Evolutionary conservation across 345 rosid species (phyloP), one percentile per base, ranked within the genome.

Genomic region (Gossypium anomalum): DNA sequence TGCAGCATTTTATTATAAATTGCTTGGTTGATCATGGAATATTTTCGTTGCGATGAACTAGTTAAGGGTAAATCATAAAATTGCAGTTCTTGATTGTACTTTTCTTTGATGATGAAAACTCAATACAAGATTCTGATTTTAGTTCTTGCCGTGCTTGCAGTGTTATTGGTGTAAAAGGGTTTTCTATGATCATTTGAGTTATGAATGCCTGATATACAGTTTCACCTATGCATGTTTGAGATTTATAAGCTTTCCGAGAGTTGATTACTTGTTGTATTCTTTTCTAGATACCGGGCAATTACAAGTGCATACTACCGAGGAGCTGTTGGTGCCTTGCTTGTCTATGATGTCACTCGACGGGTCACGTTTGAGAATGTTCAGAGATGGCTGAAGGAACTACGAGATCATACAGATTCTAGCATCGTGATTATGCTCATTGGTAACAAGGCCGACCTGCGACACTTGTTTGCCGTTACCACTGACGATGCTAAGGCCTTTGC

Each of bases 231-330:
- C 19, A 57, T 57, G 7, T 12, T 3, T 41, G 55, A 44, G 12
- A 43, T 47, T 15, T 67, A 22, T 41, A 72, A 56, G 48, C 27
- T 55, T 17, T 57, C 11, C 10, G 7, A 10, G 62, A 75, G 14
- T 48, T 67, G 57, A 45, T 56, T 56, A 8, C 19, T 53, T 38
- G 72, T 57, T 67, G 72, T 61, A 25, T 61, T 75, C 53, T 34
- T 73, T 72, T 52, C 44, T 41, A 92, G 98, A 77, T 93, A 93
- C 75, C 92, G 97, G 53, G 97, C 97, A 47, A 93, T 90, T 80
- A 93, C 98, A 51, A 93, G 97, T 38, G 97, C 98, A 58, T 93
- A 93, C 83, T 91, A 93, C 81, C 81, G 97, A 81, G 93, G 98
- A 85, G 97, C 93, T 17, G 90, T 90, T 15, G 98, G 94, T 16